These are phyloP conservation scores for Apiospora marii DNA, from an alignment of 2,329 filamentous ascomycete genomes.

Conservation along the genomic window DNA sequence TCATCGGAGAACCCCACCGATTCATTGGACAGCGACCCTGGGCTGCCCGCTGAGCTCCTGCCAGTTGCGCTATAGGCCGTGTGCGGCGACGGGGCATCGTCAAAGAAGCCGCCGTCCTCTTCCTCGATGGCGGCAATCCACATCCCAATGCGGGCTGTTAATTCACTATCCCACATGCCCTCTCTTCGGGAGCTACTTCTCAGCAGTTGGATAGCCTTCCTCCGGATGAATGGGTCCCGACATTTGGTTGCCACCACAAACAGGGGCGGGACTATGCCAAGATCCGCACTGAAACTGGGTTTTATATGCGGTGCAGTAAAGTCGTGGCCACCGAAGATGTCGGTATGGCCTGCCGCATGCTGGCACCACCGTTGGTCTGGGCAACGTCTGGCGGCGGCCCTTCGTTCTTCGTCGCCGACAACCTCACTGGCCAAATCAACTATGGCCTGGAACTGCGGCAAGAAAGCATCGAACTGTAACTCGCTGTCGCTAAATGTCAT, in stretches of 20 bases:
- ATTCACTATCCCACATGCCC: slow-evolving; percentile 74
- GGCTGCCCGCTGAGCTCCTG: slow-evolving; percentile 36
- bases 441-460: slow-evolving; percentile 60
- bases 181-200: slow-evolving; percentile 67
- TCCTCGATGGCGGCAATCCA: slow-evolving; percentile 66
- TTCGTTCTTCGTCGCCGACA: slow-evolving; percentile 63
- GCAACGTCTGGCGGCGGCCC: slow-evolving; percentile 55
- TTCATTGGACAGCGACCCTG: slow-evolving; percentile 34
- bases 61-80: slow-evolving; percentile 42
- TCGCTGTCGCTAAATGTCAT: slow-evolving; percentile 69
- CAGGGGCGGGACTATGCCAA: slow-evolving; percentile 70
- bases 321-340: slow-evolving; percentile 51
- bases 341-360: slow-evolving; percentile 48
- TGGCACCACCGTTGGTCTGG: slow-evolving; percentile 53
- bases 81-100: slow-evolving; percentile 28
- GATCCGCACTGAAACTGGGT: slow-evolving; percentile 68
- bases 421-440: slow-evolving; percentile 66
- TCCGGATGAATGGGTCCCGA: slow-evolving; percentile 62
- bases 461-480: slow-evolving; percentile 64
- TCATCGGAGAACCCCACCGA: slow-evolving; percentile 46
- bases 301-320: slow-evolving; percentile 61
- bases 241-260: slow-evolving; percentile 74
- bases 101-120: slow-evolving; percentile 43
- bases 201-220: slow-evolving; percentile 68
- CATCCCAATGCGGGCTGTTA: slow-evolving; percentile 61